phyloP scores from a whole-genome alignment of 1,139 yeast genomes.

The Magnusiomyces paraingens region DNA sequence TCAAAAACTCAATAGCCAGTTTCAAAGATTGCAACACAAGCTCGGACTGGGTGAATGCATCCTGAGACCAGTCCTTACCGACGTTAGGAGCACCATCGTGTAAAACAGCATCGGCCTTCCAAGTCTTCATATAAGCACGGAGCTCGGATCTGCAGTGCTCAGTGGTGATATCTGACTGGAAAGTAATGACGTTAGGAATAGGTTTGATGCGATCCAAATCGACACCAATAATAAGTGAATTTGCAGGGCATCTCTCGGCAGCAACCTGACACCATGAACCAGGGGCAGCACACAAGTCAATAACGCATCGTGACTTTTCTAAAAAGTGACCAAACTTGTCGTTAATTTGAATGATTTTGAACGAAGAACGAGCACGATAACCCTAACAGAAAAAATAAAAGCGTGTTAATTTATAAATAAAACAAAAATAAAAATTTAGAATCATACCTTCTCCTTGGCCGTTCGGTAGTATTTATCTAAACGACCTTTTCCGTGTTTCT shows the following conservation, averaged over 20 bases:
- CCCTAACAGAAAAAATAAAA: conserved; percentile 40
- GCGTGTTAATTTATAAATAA: neutral
- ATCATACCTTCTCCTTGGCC: conserved; percentile 75
- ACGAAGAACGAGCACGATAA: conserved; percentile 97
- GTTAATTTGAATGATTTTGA: conserved; percentile 89
- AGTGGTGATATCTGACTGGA: conserved; percentile 95
- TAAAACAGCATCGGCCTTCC: conserved; percentile 97
- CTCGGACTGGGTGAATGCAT: conserved; percentile 97
- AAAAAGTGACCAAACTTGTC: conserved; percentile 94
- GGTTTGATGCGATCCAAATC: conserved; percentile 97
- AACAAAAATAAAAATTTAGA: neutral
- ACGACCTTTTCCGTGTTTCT: conserved; percentile 98
- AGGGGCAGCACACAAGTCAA: conserved; percentile 98
- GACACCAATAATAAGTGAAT: conserved; percentile 91
- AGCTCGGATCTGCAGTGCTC: conserved; percentile 93
- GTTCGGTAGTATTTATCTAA: conserved; percentile 92
- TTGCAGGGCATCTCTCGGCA: conserved; percentile 82
- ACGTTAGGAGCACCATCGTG: conserved; percentile 99
- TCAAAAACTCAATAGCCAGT: conserved; percentile 89
- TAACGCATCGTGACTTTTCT: conserved; percentile 93
- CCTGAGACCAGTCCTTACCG: conserved; percentile 99
- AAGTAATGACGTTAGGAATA: conserved; percentile 86
- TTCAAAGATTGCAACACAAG: conserved; percentile 87
- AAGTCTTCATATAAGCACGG: conserved; percentile 94
- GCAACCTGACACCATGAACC: conserved; percentile 99